Conservation (phyloP, 108 stramenopile genomes). For the Skeletonema menzelii region DNA sequence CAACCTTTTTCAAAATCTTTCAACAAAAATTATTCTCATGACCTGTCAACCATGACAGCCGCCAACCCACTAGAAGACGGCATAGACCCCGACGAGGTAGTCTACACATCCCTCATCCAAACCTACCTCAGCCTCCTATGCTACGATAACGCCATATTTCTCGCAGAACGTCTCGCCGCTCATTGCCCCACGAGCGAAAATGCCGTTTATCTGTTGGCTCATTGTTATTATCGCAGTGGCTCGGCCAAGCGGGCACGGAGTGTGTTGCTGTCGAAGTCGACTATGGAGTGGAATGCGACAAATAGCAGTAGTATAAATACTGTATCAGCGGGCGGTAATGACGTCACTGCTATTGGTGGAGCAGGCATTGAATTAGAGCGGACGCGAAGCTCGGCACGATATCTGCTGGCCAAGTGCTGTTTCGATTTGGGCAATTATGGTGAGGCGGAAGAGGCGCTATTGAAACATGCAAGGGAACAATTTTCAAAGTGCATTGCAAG, state of each 20-base stretch:
- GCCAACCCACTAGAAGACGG: background rate
- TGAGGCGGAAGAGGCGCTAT: constrained; percentile 77
- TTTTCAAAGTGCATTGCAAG: constrained; percentile 33
- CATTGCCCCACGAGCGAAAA: constrained; percentile 44
- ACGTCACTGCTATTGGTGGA: background rate
- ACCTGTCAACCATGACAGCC: background rate
- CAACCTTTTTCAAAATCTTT: no score
- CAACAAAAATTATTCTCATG: no score
- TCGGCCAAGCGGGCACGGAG: constrained; percentile 54
- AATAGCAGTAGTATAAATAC: background rate
- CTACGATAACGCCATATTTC: constrained; percentile 81
- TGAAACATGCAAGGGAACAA: constrained; percentile 40
- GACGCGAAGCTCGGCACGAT: constrained; percentile 43
- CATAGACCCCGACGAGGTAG: constrained; percentile 31
- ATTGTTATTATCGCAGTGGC: constrained; percentile 76
- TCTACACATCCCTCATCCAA: constrained; percentile 77
- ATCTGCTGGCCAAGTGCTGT: constrained; percentile 75
- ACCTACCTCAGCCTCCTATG: constrained; percentile 72
- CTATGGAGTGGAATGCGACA: constrained; percentile 5
- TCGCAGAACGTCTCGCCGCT: constrained; percentile 80
- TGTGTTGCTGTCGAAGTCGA: constrained; percentile 43
- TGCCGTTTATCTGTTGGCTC: constrained; percentile 67
- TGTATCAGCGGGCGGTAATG: background rate
- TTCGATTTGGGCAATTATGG: constrained; percentile 66
- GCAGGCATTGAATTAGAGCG: constrained; percentile 13